Percentiles rank a stretch among this genome's conserved stretches.
Conservation (phyloP, 2,329 filamentous ascomycete species). For the Ophiocordyceps robertsii region DNA sequence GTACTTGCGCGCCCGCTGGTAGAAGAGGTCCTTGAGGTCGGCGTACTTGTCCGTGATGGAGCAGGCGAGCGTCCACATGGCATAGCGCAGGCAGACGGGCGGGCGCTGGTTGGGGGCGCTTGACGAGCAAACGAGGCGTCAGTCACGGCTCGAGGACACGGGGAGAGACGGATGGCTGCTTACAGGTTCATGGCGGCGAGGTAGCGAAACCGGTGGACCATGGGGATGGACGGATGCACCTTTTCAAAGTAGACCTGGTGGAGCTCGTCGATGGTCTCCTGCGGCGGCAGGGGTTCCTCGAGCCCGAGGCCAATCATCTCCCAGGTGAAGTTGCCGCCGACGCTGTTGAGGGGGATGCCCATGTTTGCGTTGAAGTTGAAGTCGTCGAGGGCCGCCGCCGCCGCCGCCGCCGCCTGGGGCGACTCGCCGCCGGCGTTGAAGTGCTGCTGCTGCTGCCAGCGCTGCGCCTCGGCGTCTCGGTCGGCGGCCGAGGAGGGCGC, state of each 20-base stretch:
- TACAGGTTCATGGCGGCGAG: conserved; percentile 76
- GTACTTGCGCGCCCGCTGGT: conserved; percentile 80
- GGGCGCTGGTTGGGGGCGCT: conserved; percentile 73
- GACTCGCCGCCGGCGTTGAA: conserved; percentile 31
- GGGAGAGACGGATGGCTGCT: conserved; percentile 11
- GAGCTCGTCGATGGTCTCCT: conserved; percentile 67
- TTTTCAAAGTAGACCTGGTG: conserved; percentile 85
- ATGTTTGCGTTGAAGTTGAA: conserved; percentile 41
- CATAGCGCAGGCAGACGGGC: conserved; percentile 79
- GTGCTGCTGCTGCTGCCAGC: conserved; percentile 38
- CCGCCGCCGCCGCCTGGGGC: conserved; percentile 27
- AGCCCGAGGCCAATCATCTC: conserved; percentile 54
- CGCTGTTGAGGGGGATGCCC: conserved; percentile 34
- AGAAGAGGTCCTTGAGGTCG: conserved; percentile 75
- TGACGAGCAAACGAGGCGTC: not conserved
- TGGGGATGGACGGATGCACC: conserved; percentile 70
- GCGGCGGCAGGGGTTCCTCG: conserved; percentile 44
- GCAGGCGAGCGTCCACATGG: conserved; percentile 92
- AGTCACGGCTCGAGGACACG: not conserved
- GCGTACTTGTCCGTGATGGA: conserved; percentile 71
- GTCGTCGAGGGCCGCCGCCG: conserved; percentile 34
- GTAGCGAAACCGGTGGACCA: conserved; percentile 83
- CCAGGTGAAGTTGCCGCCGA: conserved; percentile 57
- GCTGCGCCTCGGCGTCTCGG: conserved; percentile 32
- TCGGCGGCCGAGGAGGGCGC: conserved; percentile 25